Base-by-base conservation (phyloP, 192 early-diverging fungal genomes). In the Coemansia sp. region DNA sequence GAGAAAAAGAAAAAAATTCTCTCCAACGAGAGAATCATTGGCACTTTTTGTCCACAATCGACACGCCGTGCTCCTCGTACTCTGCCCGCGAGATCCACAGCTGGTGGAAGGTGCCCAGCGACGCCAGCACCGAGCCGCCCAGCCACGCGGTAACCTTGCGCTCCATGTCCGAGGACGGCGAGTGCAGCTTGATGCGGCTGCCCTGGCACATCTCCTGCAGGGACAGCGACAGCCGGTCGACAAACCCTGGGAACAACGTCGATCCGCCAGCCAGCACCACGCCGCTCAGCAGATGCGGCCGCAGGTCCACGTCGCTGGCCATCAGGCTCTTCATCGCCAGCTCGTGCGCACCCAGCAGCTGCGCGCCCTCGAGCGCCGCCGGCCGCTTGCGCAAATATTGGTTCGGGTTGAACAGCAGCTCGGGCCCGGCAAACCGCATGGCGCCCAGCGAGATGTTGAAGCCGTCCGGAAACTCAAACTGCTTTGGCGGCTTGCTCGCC, bases 61-160 rank as follows among this genome's bases (percentile, higher is more conserved):
- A 75, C 25, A 87, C 81, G 39, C 91, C 91, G 29, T 81, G 79
- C 63, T 99, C 97, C 27, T 91, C 86, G 62, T 96, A 99, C 71
- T 99, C 94, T 19, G 90, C 81, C 57, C 88, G 89, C 22, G 94
- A 96, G 8, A 99, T 88, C 97, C 97, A 99, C 46, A 99, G 80
- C 77, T 97, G 97, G 62, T 97, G 94, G 83, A 99, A 99, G 0
- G 93, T 94, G 53, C 93, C 93, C 52, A 99, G 62, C 2, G 92
- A 95, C 2, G 91, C 86, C 44, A 99, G 74, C 34, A 99, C 92
- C 1, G 95, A 97, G 5, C 95, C 95, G 39, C 97, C 97, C 27
- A 97, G 83, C 97, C 97, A 99, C 23, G 90, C 81, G n/a, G 91
- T 86, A 56, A 90, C 94, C 58, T 88, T 87, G 50, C 94, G 85